Percentiles rank a stretch among this genome's conserved stretches.
These are phyloP conservation scores for Coriaria nepalensis DNA, from an alignment of 306 rosid genomes.

Conservation along the genomic window DNA sequence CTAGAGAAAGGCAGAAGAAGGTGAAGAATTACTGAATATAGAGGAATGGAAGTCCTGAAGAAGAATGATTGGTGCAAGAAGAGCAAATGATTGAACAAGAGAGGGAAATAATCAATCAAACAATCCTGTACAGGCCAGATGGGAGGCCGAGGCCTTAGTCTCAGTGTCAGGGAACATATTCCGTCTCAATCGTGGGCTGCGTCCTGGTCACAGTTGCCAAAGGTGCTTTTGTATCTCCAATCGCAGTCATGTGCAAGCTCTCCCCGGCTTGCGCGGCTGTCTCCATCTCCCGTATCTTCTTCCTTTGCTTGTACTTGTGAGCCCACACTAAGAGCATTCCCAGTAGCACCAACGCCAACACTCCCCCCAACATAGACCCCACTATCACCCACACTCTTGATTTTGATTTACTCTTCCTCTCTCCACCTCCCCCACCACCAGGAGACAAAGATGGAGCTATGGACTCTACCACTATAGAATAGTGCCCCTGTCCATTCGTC, in stretches of 20 bases:
- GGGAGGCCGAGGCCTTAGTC: too few relatives aligned
- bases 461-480: slow-evolving; percentile 49
- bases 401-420: slow-evolving; percentile 22
- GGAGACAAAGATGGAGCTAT: slow-evolving; percentile 14
- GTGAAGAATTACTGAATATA: too few relatives aligned
- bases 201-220: slow-evolving; percentile 67
- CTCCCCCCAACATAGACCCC: slow-evolving; percentile 64
- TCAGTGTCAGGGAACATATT: slow-evolving; percentile 51
- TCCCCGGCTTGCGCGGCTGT: slow-evolving; percentile 68
- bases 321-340: slow-evolving; percentile 38
- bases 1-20: too few relatives aligned
- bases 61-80: too few relatives aligned
- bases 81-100: too few relatives aligned
- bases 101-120: too few relatives aligned
- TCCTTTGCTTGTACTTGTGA: slow-evolving; percentile 36
- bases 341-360: slow-evolving; percentile 25
- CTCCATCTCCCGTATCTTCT: slow-evolving; percentile 63
- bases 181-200: slow-evolving; percentile 70
- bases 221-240: slow-evolving; percentile 74
- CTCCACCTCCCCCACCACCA: not conserved
- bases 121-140: too few relatives aligned
- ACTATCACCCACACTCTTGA: slow-evolving; percentile 33
- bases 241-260: slow-evolving; percentile 56
- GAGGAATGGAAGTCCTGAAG: too few relatives aligned
- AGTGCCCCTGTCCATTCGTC: slow-evolving; percentile 54